Base-by-base conservation (phyloP, 2,329 filamentous ascomycete genomes). In the Pseudogymnoascus sp. region DNA sequence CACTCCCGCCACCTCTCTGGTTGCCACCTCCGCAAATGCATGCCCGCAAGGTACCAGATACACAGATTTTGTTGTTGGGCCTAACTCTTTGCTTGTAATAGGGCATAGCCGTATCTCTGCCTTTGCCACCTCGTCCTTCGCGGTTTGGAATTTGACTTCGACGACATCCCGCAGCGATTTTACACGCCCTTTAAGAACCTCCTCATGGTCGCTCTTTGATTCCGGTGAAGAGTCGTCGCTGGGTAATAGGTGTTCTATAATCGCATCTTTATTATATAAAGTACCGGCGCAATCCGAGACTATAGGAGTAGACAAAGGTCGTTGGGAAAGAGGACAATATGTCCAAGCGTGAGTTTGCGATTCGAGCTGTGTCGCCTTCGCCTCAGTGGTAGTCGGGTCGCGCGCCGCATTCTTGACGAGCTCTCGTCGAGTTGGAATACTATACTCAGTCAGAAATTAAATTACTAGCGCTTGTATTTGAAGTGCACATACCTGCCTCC, bases 41-140 rank as follows among this genome's bases (percentile, higher is more conserved):
- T 99, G 96, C 0, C 95, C 96, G 71, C 95, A 99, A 0, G 95
- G 95, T 4, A 97, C 90, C 2, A 99, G 71, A 70, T 97, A 99
- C 1, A 96, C 91, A 0, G 91, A 83, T 75, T 88, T 93, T 14
- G 88, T 87, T 4, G 81, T 81, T 0, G 92, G 87, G 0, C 95
- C 95, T 23, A 99, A 77, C 73, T 89, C 87, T 73, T 96, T 96
- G 70, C 89, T 85, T 1, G 93, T 96, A 62, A 97, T 84, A 0
- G 93, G 93, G 71, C 95, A 99, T 28, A 91, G 83, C 83, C 88
- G 93, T 63, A 81, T 82, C 69, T 88, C 84, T 8, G 73, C 75
- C 64, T 74, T 77, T 58, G 70, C 71, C 52, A 68, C 71, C 59
- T 71, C 76, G 12, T 74, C 75, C 67, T 79, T 81, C 33, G 74